Percentiles rank a stretch among this genome's conserved stretches.
Evolutionary conservation across 257 asterid genomes (phyloP).

Genomic region (Lavandula angustifolia): DNA sequence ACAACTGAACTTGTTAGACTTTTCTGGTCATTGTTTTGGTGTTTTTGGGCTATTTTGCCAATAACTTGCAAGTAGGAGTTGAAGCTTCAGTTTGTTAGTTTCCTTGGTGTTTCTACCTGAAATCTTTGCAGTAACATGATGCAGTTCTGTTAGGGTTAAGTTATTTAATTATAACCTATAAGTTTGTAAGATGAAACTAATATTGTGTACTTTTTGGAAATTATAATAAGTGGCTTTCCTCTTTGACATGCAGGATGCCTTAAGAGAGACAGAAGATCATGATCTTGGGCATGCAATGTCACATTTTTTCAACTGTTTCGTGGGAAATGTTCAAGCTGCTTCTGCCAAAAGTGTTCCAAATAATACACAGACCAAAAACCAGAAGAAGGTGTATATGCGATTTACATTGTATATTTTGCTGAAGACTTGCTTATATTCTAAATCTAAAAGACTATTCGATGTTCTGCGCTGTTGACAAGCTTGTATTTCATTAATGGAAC

Average conservation of each 20-base stretch:
- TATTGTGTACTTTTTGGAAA: neutral
- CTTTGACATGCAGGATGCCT: slow-evolving; percentile 58
- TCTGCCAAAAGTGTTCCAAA: slow-evolving; percentile 50
- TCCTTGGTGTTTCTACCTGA: neutral
- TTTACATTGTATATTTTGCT: neutral
- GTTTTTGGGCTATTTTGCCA: neutral
- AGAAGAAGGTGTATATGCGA: slow-evolving; percentile 54
- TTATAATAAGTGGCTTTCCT: slow-evolving; percentile 25
- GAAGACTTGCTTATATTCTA: too few relatives aligned
- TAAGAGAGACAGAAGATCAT: slow-evolving; percentile 87
- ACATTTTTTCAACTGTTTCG: slow-evolving; percentile 76
- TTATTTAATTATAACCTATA: neutral
- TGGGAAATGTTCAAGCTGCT: slow-evolving; percentile 53
- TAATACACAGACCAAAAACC: slow-evolving; percentile 51
- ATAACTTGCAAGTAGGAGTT: slow-evolving; percentile 2
- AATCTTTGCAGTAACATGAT: neutral
- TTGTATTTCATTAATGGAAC: neutral
- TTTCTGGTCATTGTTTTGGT: neutral
- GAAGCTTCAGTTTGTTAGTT: slow-evolving; percentile 15
- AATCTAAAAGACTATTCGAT: neutral
- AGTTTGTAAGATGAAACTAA: too few relatives aligned
- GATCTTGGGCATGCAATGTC: slow-evolving; percentile 74
- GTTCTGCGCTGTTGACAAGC: neutral
- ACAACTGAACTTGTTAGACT: neutral
- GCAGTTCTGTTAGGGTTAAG: neutral